These are phyloP conservation scores for Nicotiana noctiflora DNA, from an alignment of 257 asterid species.

Conservation along the genomic window DNA sequence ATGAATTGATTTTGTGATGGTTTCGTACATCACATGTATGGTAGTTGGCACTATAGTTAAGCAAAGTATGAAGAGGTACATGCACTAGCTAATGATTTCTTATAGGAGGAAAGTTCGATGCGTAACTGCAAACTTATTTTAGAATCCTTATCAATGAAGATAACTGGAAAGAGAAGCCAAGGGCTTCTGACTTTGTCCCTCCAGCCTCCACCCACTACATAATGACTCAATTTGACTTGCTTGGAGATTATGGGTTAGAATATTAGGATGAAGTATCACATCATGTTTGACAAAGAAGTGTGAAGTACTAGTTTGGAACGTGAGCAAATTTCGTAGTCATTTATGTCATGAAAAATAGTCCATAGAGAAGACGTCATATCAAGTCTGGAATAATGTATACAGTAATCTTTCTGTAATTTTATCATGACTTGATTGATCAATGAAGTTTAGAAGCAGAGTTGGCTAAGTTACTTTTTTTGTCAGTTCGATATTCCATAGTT, in stretches of 20 bases:
- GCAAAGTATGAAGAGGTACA: no score
- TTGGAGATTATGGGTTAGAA: background rate
- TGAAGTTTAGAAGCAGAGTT: background rate
- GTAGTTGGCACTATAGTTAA: no score
- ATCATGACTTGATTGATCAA: background rate
- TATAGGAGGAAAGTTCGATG: background rate
- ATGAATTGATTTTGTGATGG: no score
- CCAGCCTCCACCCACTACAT: background rate
- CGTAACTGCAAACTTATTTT: background rate
- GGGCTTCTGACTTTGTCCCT: no score
- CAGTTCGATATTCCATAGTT: background rate
- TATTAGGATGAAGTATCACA: background rate
- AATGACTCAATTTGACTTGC: background rate
- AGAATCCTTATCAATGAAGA: background rate
- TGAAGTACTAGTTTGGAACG: no score
- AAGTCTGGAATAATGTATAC: background rate
- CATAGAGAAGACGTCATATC: background rate
- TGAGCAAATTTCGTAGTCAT: background rate
- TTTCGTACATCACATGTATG: no score
- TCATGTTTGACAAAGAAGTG: background rate
- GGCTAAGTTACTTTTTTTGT: background rate
- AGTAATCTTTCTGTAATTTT: background rate
- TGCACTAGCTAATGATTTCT: no score
- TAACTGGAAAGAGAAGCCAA: background rate
- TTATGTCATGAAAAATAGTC: background rate